Percentiles rank a stretch among this genome's conserved stretches.
Conservation (phyloP, 345 rosid genomes). For the Adansonia digitata region DNA sequence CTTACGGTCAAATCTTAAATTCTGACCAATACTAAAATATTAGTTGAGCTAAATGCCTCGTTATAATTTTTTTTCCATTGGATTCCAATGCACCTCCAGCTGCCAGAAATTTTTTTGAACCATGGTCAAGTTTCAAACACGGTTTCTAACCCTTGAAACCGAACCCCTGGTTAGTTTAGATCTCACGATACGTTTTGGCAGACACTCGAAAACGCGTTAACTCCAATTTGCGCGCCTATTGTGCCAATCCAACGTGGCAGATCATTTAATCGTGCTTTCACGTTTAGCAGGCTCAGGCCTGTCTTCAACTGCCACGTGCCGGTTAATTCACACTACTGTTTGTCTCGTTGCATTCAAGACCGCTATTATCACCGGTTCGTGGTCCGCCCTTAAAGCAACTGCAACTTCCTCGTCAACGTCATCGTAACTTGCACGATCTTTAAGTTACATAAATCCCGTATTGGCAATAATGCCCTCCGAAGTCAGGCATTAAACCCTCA, state of each 20-base stretch:
- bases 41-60: no score
- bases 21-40: no score
- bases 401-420: constrained; percentile 7
- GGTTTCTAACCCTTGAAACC: not conserved
- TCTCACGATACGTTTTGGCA: not conserved
- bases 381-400: not conserved
- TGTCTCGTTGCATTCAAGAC: not conserved
- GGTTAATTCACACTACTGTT: not conserved
- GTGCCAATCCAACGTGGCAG: not conserved
- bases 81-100: no score
- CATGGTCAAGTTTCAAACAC: not conserved
- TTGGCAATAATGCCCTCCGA: not conserved
- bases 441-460: not conserved
- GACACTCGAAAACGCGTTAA: constrained; percentile 9
- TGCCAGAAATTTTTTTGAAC: not conserved
- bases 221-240: constrained; percentile 7
- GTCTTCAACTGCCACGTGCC: constrained; percentile 8
- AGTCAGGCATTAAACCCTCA: not conserved
- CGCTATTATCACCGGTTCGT: not conserved
- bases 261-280: not conserved
- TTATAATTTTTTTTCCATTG: no score
- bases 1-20: no score
- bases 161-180: not conserved
- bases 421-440: not conserved
- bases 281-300: constrained; percentile 1